Conservation (phyloP, 495 filamentous ascomycete species). For the Recurvomyces mirabilis region DNA sequence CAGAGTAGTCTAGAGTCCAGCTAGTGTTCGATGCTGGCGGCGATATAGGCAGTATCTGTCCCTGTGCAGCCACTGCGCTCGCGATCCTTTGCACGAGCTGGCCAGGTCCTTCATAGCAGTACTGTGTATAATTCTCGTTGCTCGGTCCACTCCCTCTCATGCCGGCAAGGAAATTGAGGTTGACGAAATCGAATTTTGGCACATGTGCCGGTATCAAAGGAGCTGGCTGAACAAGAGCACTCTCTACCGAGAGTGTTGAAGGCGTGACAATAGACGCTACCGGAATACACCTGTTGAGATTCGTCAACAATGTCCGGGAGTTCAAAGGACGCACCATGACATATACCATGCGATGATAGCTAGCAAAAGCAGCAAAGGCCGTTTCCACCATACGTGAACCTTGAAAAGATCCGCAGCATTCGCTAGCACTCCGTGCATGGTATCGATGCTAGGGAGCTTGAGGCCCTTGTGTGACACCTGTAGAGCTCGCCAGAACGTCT, state of each 20-base stretch:
- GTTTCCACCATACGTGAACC: not conserved
- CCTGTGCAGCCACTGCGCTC: not conserved
- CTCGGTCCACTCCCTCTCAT: not conserved
- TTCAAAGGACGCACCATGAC: not conserved
- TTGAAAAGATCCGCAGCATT: not conserved
- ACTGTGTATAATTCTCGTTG: not conserved
- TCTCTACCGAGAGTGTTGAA: conserved; percentile 10
- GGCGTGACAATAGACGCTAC: conserved; percentile 13
- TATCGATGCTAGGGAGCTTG: not conserved
- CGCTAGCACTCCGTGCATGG: not conserved
- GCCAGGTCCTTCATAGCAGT: not conserved
- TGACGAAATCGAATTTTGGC: conserved; percentile 3
- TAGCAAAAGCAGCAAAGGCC: not conserved
- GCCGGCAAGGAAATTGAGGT: conserved; percentile 1
- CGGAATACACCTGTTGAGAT: conserved; percentile 1
- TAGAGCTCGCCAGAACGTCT: conserved; percentile 10
- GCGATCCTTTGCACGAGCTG: not conserved
- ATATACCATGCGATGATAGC: not conserved
- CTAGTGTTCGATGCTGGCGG: not conserved
- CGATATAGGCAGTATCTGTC: not conserved
- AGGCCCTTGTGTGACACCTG: not conserved
- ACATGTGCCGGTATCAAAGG: not conserved
- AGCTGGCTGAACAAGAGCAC: not conserved
- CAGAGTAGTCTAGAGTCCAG: conserved; percentile 2
- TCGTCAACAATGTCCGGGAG: not conserved